phyloP scores from a whole-genome alignment of 2,329 filamentous ascomycete species.

The Tympanopsis confertula region DNA sequence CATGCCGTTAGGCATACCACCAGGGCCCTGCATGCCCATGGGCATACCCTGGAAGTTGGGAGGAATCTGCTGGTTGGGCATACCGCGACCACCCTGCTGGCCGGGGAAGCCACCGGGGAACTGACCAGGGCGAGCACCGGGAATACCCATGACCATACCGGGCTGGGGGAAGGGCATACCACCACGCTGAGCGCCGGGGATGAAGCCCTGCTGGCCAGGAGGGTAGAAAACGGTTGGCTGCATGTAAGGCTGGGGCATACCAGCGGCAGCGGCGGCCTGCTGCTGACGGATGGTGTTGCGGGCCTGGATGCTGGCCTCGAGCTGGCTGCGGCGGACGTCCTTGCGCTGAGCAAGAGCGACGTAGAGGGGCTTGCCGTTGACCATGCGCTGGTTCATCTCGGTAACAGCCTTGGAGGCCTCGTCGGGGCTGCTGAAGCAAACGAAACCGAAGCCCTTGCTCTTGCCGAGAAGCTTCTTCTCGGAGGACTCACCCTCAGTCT shows the following conservation, averaged over 20 bases:
- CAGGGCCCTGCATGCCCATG: conserved; percentile 40
- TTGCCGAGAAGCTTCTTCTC: conserved; percentile 70
- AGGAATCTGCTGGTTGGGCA: conserved; percentile 76
- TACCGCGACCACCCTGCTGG: conserved; percentile 68
- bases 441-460: conserved; percentile 99
- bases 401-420: conserved; percentile 98
- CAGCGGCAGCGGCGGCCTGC: conserved; percentile 82
- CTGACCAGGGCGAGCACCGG: conserved; percentile 73
- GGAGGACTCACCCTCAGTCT: conserved; percentile 17
- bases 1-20: conserved; percentile 52
- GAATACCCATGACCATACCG: conserved; percentile 49
- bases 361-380: conserved; percentile 91
- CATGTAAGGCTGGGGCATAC: conserved; percentile 66
- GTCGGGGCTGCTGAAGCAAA: conserved; percentile 99
- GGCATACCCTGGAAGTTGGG: conserved; percentile 21
- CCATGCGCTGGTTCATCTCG: conserved; percentile 99
- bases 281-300: conserved; percentile 98
- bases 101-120: conserved; percentile 78
- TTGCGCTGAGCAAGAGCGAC: conserved; percentile 97
- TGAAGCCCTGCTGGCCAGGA: conserved; percentile 64
- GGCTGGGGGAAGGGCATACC: conserved; percentile 56
- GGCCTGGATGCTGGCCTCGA: conserved; percentile 97
- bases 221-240: conserved; percentile 88
- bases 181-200: conserved; percentile 54
- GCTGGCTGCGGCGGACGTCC: conserved; percentile 98